These are phyloP conservation scores for Backusella tuberculispora DNA, from an alignment of 192 early-diverging fungal species.

Conservation along the genomic window DNA sequence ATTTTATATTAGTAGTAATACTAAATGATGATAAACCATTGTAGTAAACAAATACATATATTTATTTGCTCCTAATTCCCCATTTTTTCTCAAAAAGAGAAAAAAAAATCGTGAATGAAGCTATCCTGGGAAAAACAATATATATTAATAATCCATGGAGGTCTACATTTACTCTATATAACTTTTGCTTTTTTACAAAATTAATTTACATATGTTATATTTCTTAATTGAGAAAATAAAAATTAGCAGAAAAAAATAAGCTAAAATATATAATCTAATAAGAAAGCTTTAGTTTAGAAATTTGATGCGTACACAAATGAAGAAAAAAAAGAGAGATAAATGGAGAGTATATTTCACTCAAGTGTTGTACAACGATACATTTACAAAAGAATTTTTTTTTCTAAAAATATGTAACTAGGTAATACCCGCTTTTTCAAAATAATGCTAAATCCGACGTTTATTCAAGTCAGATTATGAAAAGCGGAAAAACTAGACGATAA, in stretches of 20 bases:
- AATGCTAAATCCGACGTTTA: not conserved
- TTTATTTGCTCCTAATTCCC: not conserved
- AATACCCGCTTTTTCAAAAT: constrained; percentile 8
- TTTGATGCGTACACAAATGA: not conserved
- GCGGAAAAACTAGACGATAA: not conserved
- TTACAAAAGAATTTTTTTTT: not conserved
- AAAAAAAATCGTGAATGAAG: not conserved
- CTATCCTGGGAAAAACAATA: not conserved
- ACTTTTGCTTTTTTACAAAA: not conserved
- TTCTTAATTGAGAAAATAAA: not conserved
- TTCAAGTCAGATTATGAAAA: not conserved
- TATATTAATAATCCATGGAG: not conserved
- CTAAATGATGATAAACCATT: not conserved
- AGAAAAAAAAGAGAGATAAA: not conserved
- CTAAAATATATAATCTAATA: not conserved
- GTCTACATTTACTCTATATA: not conserved
- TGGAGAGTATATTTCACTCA: not conserved
- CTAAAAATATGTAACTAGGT: constrained; percentile 10
- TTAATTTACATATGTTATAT: not conserved
- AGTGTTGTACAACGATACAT: not conserved
- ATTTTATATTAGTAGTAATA: not conserved
- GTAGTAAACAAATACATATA: not conserved
- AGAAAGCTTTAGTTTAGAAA: not conserved
- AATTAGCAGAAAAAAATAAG: not conserved
- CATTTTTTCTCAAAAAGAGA: not conserved